Percentiles rank a stretch among this genome's conserved stretches.
phyloP scores from a whole-genome alignment of 2,329 filamentous ascomycete genomes.

The Colletotrichum cordylinicola region DNA sequence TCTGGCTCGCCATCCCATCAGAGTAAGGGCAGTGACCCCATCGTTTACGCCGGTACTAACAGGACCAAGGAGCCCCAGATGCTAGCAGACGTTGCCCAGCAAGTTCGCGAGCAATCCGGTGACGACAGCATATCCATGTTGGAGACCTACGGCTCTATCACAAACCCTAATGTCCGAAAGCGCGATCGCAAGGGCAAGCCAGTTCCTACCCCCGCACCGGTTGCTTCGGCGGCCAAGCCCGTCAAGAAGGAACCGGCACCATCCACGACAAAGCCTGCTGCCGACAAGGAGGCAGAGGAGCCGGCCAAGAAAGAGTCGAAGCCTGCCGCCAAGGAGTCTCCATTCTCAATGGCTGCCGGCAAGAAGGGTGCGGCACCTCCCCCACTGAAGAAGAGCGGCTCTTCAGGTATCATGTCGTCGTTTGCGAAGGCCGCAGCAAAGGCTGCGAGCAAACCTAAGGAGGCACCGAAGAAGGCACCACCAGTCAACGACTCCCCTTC shows the following conservation, averaged over 20 bases:
- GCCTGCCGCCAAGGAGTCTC: slow-evolving; percentile 41
- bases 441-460: slow-evolving; percentile 19
- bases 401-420: slow-evolving; percentile 72
- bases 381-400: slow-evolving; percentile 62
- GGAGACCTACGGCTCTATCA: slow-evolving; percentile 75
- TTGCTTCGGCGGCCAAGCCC: slow-evolving; percentile 31
- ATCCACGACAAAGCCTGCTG: slow-evolving; percentile 22
- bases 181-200: slow-evolving; percentile 47
- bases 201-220: slow-evolving; percentile 25
- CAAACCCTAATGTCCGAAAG: slow-evolving; percentile 70
- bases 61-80: slow-evolving; percentile 64
- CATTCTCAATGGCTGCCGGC: slow-evolving; percentile 38
- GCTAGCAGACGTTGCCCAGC: slow-evolving; percentile 72
- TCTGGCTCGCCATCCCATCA: slow-evolving; percentile 72
- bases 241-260: slow-evolving; percentile 36
- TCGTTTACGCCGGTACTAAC: background rate
- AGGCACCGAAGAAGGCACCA: background rate
- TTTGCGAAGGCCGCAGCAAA: slow-evolving; percentile 69
- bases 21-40: slow-evolving; percentile 45
- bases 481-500: slow-evolving; percentile 33
- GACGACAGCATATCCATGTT: slow-evolving; percentile 66
- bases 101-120: slow-evolving; percentile 61
- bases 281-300: slow-evolving; percentile 24
- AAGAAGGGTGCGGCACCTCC: slow-evolving; percentile 42
- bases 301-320: slow-evolving; percentile 42